Evolutionary conservation across 2,329 filamentous ascomycete genomes (phyloP).

Genomic region (Colletotrichum tofieldiae): DNA sequence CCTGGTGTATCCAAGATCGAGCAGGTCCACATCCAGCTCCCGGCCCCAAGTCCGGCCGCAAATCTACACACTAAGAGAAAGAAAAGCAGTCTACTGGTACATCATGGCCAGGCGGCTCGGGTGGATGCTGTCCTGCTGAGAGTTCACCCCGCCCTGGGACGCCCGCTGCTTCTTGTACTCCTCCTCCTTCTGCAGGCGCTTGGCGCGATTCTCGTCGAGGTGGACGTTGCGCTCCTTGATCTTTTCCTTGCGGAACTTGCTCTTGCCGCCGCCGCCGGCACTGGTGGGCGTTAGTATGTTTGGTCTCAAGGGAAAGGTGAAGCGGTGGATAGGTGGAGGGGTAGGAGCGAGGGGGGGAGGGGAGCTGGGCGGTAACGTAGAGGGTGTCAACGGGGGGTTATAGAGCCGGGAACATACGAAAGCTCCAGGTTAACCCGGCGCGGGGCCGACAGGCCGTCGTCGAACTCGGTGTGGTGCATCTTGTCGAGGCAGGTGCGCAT

Average conservation of each 20-base stretch:
- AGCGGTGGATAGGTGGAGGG: background rate
- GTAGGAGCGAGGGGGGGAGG: background rate
- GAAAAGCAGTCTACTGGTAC: conserved; percentile 19
- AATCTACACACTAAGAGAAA: background rate
- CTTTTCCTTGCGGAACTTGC: conserved; percentile 79
- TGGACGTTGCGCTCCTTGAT: conserved; percentile 90
- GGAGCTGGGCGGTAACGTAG: background rate
- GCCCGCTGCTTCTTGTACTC: conserved; percentile 56
- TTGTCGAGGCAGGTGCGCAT: conserved; percentile 95
- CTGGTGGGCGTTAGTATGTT: conserved; percentile 56
- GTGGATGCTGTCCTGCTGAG: conserved; percentile 60
- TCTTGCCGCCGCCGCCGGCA: conserved; percentile 89
- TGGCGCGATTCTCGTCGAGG: conserved; percentile 76
- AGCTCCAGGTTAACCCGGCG: conserved; percentile 94
- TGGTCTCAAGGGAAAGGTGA: background rate
- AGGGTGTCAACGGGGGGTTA: background rate
- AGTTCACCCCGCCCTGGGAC: conserved; percentile 45
- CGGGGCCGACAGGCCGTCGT: conserved; percentile 66
- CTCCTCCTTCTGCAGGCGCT: conserved; percentile 63
- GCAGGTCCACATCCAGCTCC: background rate
- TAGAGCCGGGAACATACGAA: conserved; percentile 71
- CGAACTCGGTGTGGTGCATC: conserved; percentile 88
- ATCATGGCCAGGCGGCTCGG: conserved; percentile 64
- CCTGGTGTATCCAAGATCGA: background rate
- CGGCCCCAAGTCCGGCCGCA: background rate